Base-by-base conservation (phyloP, 2,329 filamentous ascomycete species). In the Monosporascus sp. region DNA sequence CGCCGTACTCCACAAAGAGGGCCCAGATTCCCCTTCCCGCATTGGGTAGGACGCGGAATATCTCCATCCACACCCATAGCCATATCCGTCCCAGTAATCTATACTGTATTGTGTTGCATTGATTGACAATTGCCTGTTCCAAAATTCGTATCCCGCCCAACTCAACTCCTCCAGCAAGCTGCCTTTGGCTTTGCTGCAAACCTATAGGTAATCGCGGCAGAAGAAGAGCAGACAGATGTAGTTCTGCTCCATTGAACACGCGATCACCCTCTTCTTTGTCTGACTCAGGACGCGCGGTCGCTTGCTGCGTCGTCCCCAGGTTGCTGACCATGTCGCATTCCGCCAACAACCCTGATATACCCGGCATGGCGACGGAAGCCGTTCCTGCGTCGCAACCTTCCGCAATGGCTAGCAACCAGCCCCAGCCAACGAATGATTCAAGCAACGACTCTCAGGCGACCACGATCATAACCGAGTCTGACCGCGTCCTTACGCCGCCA, bases 361-460 rank as follows among this genome's bases (percentile, higher is more conserved):
- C 15, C 14, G 6, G 15, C 43, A 25, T 46, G 14, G 15, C 5
- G 14, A 25, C 8, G 15, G 43, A 27, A 7, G 20, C 18, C 8
- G 15, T n/a, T 35, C 50, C 49, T 47, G 50, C 47, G 22, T 47
- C 52, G 46, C 58, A 60, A 44, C 43, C 51, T 37, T 55, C 55
- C 44, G 52, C 38, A 20, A 50, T 50, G 24, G 44, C 59, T 22
- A 51, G 54, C 49, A 62, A 55, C 54, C 62, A 63, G 25, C 62
- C 52, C 46, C 63, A 61, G 46, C 54, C 55, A 27, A 52, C 58
- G 54, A 62, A 61, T 53, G 57, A 64, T 52, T 72, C 71, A 17
- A 71, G 68, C 60, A 69, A 70, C 64, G 70, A 73, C 54, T 77
- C 74, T 5, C 74, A 78, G 62, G 71, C 70, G 37, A 77, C 75